Conservation (phyloP, 2,329 filamentous ascomycete species). For the Aspergillus awamori region DNA sequence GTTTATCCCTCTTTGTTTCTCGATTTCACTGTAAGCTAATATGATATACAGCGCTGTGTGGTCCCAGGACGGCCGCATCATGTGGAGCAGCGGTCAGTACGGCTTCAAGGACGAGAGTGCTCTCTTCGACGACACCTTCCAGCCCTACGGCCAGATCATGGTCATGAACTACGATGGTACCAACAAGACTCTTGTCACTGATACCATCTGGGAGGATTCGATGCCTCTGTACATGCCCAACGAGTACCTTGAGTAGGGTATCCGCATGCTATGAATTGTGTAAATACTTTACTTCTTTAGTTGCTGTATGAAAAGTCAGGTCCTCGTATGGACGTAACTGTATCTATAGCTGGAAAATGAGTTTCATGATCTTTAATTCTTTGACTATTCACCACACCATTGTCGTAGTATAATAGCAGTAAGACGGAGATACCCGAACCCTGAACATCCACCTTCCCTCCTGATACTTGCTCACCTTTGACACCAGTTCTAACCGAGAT, state of each 20-base stretch:
- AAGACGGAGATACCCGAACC: no score
- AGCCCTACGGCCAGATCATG: conserved; percentile 51
- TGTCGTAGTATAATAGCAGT: no score
- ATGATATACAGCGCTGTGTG: conserved; percentile 39
- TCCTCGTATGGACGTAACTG: background rate
- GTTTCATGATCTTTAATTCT: no score
- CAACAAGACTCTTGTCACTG: conserved; percentile 32
- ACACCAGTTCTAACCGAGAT: no score
- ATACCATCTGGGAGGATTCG: conserved; percentile 38
- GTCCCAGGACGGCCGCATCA: conserved; percentile 46
- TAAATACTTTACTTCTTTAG: background rate
- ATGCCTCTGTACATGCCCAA: conserved; percentile 26
- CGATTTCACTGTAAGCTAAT: background rate
- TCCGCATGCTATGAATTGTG: background rate
- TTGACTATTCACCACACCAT: no score
- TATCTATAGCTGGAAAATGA: background rate
- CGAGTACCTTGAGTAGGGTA: background rate
- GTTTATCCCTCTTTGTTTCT: background rate
- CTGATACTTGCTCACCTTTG: no score
- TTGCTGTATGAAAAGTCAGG: background rate
- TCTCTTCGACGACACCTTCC: conserved; percentile 49
- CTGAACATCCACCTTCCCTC: no score
- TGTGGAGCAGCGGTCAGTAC: conserved; percentile 48
- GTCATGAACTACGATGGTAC: conserved; percentile 49
- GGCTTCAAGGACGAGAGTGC: conserved; percentile 49